Base-by-base conservation (phyloP, 2,329 filamentous ascomycete species). In the Graphilbum fragrans region DNA sequence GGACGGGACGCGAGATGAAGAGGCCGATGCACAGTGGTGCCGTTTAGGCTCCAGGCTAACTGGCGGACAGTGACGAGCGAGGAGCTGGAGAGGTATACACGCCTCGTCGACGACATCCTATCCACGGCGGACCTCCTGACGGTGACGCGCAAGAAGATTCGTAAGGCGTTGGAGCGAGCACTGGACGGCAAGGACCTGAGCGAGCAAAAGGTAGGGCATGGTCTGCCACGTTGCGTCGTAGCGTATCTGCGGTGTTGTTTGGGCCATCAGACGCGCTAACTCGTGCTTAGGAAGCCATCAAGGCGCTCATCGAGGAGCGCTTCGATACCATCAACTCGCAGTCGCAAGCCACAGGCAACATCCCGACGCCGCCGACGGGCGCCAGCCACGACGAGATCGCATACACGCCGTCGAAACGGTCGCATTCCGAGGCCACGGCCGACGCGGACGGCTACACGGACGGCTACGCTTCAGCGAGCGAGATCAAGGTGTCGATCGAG, bases 221-320 rank as follows among this genome's bases (percentile, higher is more conserved):
- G 14, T 17, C n/a, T n/a, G n/a, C n/a, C n/a, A n/a, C n/a, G n/a
- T n/a, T n/a, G n/a, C n/a, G n/a, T n/a, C n/a, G n/a, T n/a, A n/a
- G n/a, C n/a, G n/a, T n/a, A n/a, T n/a, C n/a, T n/a, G n/a, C n/a
- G n/a, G n/a, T 33, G n/a, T n/a, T n/a, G n/a, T n/a, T n/a, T n/a
- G n/a, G n/a, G n/a, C n/a, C n/a, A n/a, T n/a, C n/a, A n/a, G n/a
- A n/a, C n/a, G n/a, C n/a, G n/a, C n/a, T n/a, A n/a, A n/a, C n/a
- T n/a, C n/a, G n/a, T n/a, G n/a, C 21, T 25, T 25, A 86, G 82
- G 65, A 70, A 55, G 75, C 77, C 14, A 80, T 86, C 59, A 85
- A 85, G 56, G 65, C 65, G 39, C 66, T 87, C 38, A 86, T 87
- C 42, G 79, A 82, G 61, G 70, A 75, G 50, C 77, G 82, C 17